phyloP scores from a whole-genome alignment of 1,284 basidiomycete genomes.

The Phenoliferia sp. region DNA sequence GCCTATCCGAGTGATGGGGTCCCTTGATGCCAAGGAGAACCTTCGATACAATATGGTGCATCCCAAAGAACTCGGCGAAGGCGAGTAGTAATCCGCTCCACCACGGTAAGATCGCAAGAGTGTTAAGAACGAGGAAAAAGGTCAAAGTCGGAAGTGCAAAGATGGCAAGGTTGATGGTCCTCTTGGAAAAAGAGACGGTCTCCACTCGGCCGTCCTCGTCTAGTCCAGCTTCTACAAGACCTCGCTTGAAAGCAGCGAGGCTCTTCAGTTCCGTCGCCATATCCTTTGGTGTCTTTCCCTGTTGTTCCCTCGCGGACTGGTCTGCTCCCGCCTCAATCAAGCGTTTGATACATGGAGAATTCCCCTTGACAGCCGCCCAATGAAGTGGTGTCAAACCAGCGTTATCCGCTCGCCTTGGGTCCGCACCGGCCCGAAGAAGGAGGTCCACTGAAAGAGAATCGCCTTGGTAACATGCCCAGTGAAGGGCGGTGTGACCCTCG shows the following conservation, averaged over 20 bases:
- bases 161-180: constrained; percentile 74
- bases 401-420: constrained; percentile 68
- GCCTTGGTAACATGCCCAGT: constrained; percentile 99
- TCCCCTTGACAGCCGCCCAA: constrained; percentile 98
- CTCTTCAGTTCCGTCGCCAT: constrained; percentile 94
- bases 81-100: constrained; percentile 80
- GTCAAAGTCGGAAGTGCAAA: constrained; percentile 72
- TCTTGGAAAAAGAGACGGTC: constrained; percentile 33
- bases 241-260: constrained; percentile 77
- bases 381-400: constrained; percentile 84
- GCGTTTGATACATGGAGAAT: constrained; percentile 72
- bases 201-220: constrained; percentile 36
- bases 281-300: constrained; percentile 83
- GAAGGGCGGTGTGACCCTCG: constrained; percentile 89
- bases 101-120: constrained; percentile 76
- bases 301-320: constrained; percentile 70
- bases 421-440: constrained; percentile 81
- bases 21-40: constrained; percentile 64
- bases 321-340: constrained; percentile 81
- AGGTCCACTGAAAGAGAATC: constrained; percentile 92
- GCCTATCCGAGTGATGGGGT: constrained; percentile 35
- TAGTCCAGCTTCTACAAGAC: constrained; percentile 67
- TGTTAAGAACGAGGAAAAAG: constrained; percentile 76
- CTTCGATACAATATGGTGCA: constrained; percentile 86
- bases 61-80: constrained; percentile 75